Evolutionary conservation across 73 alveolate genomes (phyloP).

Genomic region (Paramecium octaurelia): DNA sequence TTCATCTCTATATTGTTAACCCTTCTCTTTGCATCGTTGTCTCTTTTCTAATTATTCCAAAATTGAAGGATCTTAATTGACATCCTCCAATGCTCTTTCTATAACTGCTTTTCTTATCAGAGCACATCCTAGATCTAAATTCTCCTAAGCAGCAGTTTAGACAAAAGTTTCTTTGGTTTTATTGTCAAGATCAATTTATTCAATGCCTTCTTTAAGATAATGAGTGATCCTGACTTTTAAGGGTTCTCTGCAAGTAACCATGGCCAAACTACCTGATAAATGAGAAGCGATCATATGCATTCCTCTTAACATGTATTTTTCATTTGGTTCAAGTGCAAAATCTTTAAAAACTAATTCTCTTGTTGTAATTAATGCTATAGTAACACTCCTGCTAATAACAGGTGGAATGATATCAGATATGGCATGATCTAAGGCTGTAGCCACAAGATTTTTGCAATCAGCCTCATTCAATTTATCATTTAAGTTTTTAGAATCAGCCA

Average conservation of each 20-base stretch:
- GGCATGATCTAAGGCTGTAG: conserved; percentile 83
- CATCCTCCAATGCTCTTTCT: conserved; percentile 89
- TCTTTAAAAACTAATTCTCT: conserved; percentile 96
- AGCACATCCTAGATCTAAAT: conserved; percentile 93
- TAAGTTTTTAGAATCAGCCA: neutral
- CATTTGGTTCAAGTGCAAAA: conserved; percentile 92
- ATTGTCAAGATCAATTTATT: neutral
- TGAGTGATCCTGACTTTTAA: conserved; percentile 81
- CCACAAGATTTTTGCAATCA: conserved; percentile 72
- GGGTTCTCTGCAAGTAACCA: conserved; percentile 97
- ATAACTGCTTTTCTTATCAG: conserved; percentile 86
- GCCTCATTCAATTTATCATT: neutral
- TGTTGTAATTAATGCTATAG: conserved; percentile 96
- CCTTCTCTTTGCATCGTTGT: conserved; percentile 65
- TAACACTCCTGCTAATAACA: conserved; percentile 97
- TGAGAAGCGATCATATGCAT: conserved; percentile 86
- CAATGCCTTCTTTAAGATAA: conserved; percentile 73
- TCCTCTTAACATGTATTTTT: conserved; percentile 81
- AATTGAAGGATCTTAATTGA: conserved; percentile 84
- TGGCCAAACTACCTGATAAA: conserved; percentile 95
- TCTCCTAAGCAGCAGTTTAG: conserved; percentile 62
- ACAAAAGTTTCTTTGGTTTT: conserved; percentile 31
- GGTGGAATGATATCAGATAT: conserved; percentile 93
- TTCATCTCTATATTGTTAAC: conserved; percentile 67
- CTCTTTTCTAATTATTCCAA: conserved; percentile 86